Percentiles rank a stretch among this genome's conserved stretches.
These are phyloP conservation scores for Gloeopeniophorella convolvens DNA, from an alignment of 768 basidiomycete genomes.

Conservation along the genomic window DNA sequence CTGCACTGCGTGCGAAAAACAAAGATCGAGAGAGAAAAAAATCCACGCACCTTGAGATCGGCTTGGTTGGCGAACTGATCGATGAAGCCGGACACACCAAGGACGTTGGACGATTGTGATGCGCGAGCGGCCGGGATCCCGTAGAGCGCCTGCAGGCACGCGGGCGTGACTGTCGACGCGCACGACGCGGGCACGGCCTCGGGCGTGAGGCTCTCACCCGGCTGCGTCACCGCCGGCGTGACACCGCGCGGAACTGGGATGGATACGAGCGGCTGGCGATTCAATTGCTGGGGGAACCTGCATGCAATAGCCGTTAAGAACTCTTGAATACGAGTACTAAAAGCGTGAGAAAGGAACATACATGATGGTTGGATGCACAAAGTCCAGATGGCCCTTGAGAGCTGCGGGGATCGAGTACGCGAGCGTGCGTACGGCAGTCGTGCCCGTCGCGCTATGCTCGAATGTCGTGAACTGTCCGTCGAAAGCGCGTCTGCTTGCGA, in stretches of 20 bases:
- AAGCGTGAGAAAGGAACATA: neutral
- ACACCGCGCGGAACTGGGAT: neutral
- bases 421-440: constrained; percentile 18
- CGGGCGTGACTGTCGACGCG: constrained; percentile 17
- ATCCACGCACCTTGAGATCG: constrained; percentile 13
- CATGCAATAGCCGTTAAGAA: neutral
- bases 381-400: constrained; percentile 16
- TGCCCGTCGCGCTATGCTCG: constrained; percentile 8
- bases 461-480: constrained; percentile 20
- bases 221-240: neutral
- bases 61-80: constrained; percentile 20
- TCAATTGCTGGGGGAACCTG: constrained; percentile 5
- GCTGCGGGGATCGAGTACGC: constrained; percentile 20
- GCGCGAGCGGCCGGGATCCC: constrained; percentile 17
- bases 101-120: constrained; percentile 12
- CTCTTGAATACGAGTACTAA: neutral
- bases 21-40: no score
- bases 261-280: neutral
- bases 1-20: neutral
- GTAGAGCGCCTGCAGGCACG: constrained; percentile 22
- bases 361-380: constrained; percentile 20
- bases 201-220: neutral
- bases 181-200: neutral
- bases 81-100: constrained; percentile 21
- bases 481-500: constrained; percentile 19